phyloP scores from a whole-genome alignment of 176 grass and related monocot species.

The Oryza meyeriana region DNA sequence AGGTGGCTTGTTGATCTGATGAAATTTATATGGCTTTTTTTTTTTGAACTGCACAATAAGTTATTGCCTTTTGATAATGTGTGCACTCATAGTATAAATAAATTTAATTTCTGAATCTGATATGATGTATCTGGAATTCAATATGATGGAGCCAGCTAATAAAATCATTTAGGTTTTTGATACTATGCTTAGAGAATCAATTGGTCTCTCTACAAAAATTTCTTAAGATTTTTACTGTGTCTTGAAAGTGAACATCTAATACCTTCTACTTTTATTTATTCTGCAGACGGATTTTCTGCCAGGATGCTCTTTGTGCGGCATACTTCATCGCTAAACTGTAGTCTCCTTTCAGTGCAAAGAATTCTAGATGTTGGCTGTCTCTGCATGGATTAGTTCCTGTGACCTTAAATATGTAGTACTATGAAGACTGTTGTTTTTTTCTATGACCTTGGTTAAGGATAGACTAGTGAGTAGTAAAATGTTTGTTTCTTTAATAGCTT shows the following conservation, averaged over 20 bases:
- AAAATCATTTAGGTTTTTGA: neutral
- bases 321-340: slow-evolving; percentile 44
- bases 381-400: slow-evolving; percentile 9
- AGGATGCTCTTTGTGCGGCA: slow-evolving; percentile 58
- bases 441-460: slow-evolving; percentile 37
- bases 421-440: slow-evolving; percentile 37
- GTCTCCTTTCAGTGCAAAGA: neutral
- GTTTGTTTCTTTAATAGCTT: slow-evolving; percentile 15
- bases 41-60: neutral
- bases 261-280: slow-evolving; percentile 4
- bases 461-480: slow-evolving; percentile 11
- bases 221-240: neutral
- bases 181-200: neutral
- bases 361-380: slow-evolving; percentile 19
- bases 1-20: neutral
- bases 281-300: slow-evolving; percentile 60
- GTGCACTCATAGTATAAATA: neutral
- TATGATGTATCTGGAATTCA: neutral
- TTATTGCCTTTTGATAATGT: too few relatives aligned
- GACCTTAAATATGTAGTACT: slow-evolving; percentile 32
- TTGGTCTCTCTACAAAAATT: neutral
- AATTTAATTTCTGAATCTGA: neutral
- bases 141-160: neutral
- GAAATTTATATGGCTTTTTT: neutral
- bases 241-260: slow-evolving; percentile 11